A percentile compares a stretch with the other conserved stretches of the same genome.
Conservation (phyloP, 1,284 basidiomycete species). For the Ustilago vetiveriae region DNA sequence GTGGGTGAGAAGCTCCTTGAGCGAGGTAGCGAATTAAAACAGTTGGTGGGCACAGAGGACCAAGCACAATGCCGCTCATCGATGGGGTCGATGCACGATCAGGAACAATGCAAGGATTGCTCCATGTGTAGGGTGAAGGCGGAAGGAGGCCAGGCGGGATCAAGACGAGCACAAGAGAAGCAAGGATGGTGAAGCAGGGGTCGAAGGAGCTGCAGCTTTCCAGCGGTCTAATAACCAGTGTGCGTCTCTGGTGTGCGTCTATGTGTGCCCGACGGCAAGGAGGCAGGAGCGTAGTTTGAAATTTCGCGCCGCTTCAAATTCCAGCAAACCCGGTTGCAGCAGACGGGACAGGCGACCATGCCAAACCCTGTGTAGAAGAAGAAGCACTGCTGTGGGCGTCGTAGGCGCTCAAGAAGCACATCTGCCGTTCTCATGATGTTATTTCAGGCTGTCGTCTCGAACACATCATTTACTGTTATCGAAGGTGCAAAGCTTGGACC, state of each 20-base stretch:
- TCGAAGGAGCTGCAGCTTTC: too few species aligned
- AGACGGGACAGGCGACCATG: too few species aligned
- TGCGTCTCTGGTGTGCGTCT: too few species aligned
- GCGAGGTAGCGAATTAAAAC: too few species aligned
- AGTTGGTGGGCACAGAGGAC: neutral
- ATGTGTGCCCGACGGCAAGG: neutral
- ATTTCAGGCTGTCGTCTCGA: too few species aligned
- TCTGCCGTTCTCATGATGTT: too few species aligned
- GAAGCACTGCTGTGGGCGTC: too few species aligned
- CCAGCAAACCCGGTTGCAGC: neutral
- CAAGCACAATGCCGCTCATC: neutral
- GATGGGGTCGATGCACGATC: neutral
- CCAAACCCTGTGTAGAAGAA: too few species aligned
- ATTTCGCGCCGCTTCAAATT: neutral
- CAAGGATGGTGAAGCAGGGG: conserved; percentile 1
- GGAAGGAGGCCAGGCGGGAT: neutral
- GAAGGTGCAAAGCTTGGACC: too few species aligned
- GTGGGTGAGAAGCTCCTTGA: neutral
- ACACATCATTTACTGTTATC: too few species aligned
- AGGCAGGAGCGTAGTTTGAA: neutral
- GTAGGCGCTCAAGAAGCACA: too few species aligned
- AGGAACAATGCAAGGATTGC: neutral
- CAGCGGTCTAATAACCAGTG: too few species aligned
- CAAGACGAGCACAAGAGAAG: neutral
- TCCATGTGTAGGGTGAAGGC: neutral